Evolutionary conservation across 139 green algal genomes (phyloP).

Genomic region (Eudorina sp.): DNA sequence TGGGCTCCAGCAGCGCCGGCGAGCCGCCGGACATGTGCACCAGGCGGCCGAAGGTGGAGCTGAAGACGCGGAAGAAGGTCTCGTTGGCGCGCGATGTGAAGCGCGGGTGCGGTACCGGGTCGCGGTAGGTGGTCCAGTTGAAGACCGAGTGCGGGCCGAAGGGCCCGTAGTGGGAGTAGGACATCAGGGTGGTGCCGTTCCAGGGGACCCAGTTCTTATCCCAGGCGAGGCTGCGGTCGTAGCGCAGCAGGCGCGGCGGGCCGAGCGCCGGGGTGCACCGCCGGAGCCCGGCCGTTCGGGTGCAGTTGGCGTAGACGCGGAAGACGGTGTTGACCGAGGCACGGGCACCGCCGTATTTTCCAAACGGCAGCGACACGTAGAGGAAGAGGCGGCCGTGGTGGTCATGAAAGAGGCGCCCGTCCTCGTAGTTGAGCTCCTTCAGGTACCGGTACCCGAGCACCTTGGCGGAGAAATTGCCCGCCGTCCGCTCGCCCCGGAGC

Average conservation of each 20-base stretch:
- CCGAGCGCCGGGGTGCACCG: not conserved
- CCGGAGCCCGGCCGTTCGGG: too few relatives aligned
- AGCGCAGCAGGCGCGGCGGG: constrained; percentile 14
- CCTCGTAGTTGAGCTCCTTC: constrained; percentile 22
- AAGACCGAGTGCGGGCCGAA: constrained; percentile 35
- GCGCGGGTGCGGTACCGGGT: not conserved
- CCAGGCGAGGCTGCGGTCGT: constrained; percentile 16
- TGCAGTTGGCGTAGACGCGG: not conserved
- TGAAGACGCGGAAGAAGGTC: not conserved
- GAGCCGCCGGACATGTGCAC: constrained; percentile 13
- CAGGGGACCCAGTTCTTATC: constrained; percentile 48
- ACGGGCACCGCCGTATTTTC: constrained; percentile 21
- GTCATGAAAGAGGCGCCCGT: constrained; percentile 27
- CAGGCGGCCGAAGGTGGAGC: not conserved
- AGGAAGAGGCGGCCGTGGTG: not conserved
- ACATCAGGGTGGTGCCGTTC: constrained; percentile 41
- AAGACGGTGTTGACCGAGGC: constrained; percentile 16
- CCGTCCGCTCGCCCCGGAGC: not conserved
- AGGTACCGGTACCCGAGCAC: constrained; percentile 2
- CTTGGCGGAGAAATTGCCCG: not conserved
- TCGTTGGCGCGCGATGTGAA: not conserved
- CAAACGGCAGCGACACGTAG: constrained; percentile 16
- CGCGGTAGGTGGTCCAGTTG: constrained; percentile 27
- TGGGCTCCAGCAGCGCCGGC: constrained; percentile 17
- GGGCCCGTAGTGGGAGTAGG: constrained; percentile 18